These are phyloP conservation scores for Aspergillus ochraceoroseus DNA, from an alignment of 2,329 filamentous ascomycete genomes.

Conservation along the genomic window DNA sequence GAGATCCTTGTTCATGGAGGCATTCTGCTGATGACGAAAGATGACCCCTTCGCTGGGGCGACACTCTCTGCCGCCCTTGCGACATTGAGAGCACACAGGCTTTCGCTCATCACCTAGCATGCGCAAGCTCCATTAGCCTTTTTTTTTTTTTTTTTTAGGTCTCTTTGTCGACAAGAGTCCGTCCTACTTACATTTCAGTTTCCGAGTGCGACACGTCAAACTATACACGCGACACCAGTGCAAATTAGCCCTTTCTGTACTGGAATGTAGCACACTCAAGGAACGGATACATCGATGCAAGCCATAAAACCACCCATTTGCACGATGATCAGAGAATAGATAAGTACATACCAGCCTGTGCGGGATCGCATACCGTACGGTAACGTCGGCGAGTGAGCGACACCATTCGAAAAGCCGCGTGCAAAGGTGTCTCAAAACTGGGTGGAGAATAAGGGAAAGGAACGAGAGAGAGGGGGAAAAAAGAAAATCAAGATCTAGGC, in stretches of 20 bases:
- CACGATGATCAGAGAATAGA: background rate
- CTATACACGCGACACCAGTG: constrained; percentile 26
- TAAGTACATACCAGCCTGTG: constrained; percentile 40
- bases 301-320: too few species aligned
- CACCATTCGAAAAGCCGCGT: constrained; percentile 24
- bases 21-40: constrained; percentile 65
- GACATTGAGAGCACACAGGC: constrained; percentile 57
- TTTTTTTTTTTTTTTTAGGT: too few species aligned
- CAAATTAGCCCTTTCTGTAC: constrained; percentile 1
- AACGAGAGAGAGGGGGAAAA: constrained; percentile 8
- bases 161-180: too few species aligned
- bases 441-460: constrained; percentile 2
- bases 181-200: constrained; percentile 57
- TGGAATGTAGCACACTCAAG: background rate
- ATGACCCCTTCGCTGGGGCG: constrained; percentile 59
- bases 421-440: background rate
- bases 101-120: constrained; percentile 52
- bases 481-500: too few species aligned
- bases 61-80: constrained; percentile 57
- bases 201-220: constrained; percentile 55
- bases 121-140: too few species aligned
- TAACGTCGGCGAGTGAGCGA: constrained; percentile 23
- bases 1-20: constrained; percentile 57
- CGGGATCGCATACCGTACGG: constrained; percentile 41
- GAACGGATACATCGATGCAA: background rate